phyloP scores from a whole-genome alignment of 148 eudicot species.

The Persicaria maculosa region DNA sequence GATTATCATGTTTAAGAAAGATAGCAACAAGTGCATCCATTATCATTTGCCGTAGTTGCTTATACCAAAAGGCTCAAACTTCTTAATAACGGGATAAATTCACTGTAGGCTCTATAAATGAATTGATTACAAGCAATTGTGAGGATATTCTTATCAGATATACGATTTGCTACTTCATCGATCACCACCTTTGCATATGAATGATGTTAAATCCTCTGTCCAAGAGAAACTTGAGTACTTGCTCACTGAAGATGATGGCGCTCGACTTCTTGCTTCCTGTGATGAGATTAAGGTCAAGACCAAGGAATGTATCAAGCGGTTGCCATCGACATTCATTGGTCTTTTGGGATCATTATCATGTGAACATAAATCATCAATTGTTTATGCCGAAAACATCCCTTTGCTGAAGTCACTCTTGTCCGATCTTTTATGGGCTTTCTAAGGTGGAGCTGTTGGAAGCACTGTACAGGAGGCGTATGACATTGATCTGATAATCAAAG shows the following conservation, averaged over 20 bases:
- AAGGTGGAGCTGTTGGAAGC: slow-evolving; percentile 24
- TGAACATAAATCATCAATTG: slow-evolving; percentile 22
- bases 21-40: background rate
- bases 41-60: background rate
- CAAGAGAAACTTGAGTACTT: slow-evolving; percentile 91
- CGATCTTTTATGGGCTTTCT: slow-evolving; percentile 79
- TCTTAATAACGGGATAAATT: background rate
- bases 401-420: slow-evolving; percentile 33
- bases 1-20: background rate
- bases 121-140: slow-evolving; percentile 17
- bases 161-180: slow-evolving; percentile 65
- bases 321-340: slow-evolving; percentile 38
- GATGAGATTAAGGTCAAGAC: slow-evolving; percentile 51
- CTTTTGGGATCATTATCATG: slow-evolving; percentile 37
- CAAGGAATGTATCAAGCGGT: slow-evolving; percentile 32
- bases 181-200: slow-evolving; percentile 42
- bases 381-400: slow-evolving; percentile 22
- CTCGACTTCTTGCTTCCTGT: slow-evolving; percentile 49
- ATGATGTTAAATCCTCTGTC: slow-evolving; percentile 55
- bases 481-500: slow-evolving; percentile 56
- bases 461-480: slow-evolving; percentile 62
- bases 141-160: slow-evolving; percentile 54
- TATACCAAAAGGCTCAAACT: background rate
- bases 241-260: slow-evolving; percentile 89
- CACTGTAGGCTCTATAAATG: background rate